Conservation (phyloP, 345 rosid genomes). For the Salix purpurea region DNA sequence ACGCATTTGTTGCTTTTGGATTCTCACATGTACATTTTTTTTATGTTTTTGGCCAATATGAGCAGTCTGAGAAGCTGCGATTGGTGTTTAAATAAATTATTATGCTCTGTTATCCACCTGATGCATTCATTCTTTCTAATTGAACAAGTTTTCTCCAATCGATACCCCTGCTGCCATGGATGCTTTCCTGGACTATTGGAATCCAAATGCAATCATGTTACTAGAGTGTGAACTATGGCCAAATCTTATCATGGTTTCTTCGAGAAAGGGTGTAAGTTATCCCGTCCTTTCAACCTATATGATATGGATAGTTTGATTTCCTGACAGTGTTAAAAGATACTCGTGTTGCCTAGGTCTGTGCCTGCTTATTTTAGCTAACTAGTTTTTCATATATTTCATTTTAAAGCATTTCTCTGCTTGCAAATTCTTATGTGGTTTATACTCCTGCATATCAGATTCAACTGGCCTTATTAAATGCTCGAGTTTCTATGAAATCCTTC, state of each 20-base stretch:
- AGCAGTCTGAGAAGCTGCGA: background rate
- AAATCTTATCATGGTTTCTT: slow-evolving; percentile 69
- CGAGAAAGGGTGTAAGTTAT: slow-evolving; percentile 55
- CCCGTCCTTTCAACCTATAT: background rate
- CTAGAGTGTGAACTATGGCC: slow-evolving; percentile 96
- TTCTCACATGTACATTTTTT: background rate
- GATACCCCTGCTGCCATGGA: slow-evolving; percentile 72
- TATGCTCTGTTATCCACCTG: background rate
- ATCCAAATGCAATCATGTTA: slow-evolving; percentile 60
- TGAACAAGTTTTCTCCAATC: slow-evolving; percentile 68
- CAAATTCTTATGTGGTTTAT: background rate
- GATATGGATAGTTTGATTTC: too few species aligned
- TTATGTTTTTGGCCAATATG: too few species aligned
- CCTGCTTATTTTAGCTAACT: background rate
- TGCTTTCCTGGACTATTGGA: slow-evolving; percentile 73
- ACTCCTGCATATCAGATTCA: slow-evolving; percentile 45
- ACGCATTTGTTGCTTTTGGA: background rate
- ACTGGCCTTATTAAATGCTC: slow-evolving; percentile 76
- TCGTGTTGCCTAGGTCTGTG: background rate
- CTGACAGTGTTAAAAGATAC: too few species aligned
- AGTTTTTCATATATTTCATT: background rate
- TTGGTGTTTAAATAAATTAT: background rate
- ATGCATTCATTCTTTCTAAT: slow-evolving; percentile 13
- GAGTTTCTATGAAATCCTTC: slow-evolving; percentile 68
- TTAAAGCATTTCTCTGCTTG: background rate